Base-by-base conservation (phyloP, 805 yeast species). In the Candida xyloterini region DNA sequence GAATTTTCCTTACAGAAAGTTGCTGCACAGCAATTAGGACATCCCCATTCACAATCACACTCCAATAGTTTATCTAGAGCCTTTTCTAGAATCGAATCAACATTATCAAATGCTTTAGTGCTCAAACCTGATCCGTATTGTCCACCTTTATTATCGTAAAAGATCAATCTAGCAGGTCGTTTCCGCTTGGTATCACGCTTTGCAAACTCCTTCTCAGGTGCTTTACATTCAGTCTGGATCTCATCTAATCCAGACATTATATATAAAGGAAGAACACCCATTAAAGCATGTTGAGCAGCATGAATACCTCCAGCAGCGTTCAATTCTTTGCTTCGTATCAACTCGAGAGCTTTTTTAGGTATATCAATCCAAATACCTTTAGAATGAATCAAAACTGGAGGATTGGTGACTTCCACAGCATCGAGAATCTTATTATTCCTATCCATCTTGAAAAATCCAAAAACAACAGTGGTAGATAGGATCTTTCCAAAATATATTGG, bases 171-270 rank as follows among this genome's bases (percentile, higher is more conserved):
- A 0, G 95, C 95, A 0, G 98, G 98, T 29, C 99, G 66, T 41
- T 74, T 76, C 28, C 99, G 66, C 13, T 63, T 61, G 0, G 91
- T 74, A 54, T 84, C 84, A 21, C 88, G 63, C 34, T 73, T 72
- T 1, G 96, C 86, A 69, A 91, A 86, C 57, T 93, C 99, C 53
- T 93, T 93, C 49, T 89, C 95, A 0, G 99, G 97, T 0, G 98
- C 97, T 55, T 93, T 93, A 62, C 99, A 93, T 60, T 93, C 99
- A 0, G 98, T 87, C 31, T 76, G 76, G 10, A 93, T 72, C 51
- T 93, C 99, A 48, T 80, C 84, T 4, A 76, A 73, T 1, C 87
- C 85, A 13, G 86, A 79, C 10, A 79, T 78, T 4, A 89, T 78
- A 43, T 77, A 81, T 20, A 81, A 60, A 0, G 97, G 95, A 20